Evolutionary conservation across 352 stramenopile species (phyloP).

Genomic region (Aphanomyces invadans): DNA sequence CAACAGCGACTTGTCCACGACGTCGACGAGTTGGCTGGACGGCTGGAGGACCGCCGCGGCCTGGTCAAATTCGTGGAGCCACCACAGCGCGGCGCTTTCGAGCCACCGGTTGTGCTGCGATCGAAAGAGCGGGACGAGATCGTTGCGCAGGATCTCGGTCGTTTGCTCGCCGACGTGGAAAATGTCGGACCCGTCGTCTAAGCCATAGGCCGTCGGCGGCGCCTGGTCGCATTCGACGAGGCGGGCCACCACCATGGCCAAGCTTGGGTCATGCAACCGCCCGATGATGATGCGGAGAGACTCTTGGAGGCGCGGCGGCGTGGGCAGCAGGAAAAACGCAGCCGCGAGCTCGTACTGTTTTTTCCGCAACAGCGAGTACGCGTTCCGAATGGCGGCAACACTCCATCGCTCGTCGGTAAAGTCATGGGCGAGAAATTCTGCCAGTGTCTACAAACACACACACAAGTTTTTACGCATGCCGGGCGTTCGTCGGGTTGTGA

Average conservation of each 20-base stretch:
- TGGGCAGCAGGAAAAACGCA: slow-evolving; percentile 89
- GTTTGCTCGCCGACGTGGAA: slow-evolving; percentile 44
- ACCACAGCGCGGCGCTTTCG: slow-evolving; percentile 73
- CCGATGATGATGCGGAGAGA: slow-evolving; percentile 83
- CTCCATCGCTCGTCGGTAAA: slow-evolving; percentile 76
- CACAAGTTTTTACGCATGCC: background rate
- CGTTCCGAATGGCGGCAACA: slow-evolving; percentile 90
- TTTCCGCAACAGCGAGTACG: slow-evolving; percentile 91
- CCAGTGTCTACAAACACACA: slow-evolving; percentile 44
- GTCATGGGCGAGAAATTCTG: slow-evolving; percentile 70
- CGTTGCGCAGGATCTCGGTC: slow-evolving; percentile 50
- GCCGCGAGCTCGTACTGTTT: slow-evolving; percentile 85
- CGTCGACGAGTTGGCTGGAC: slow-evolving; percentile 56
- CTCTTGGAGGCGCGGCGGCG: slow-evolving; percentile 89
- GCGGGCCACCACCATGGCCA: slow-evolving; percentile 85
- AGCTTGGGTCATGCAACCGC: slow-evolving; percentile 78
- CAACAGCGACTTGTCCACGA: slow-evolving; percentile 13
- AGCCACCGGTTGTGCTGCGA: slow-evolving; percentile 56
- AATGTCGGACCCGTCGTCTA: slow-evolving; percentile 36
- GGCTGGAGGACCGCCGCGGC: slow-evolving; percentile 57
- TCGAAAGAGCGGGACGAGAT: slow-evolving; percentile 61
- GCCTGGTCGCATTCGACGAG: slow-evolving; percentile 64
- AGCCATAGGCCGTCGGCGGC: background rate
- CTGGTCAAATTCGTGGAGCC: slow-evolving; percentile 81
- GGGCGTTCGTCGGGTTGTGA: background rate